A percentile compares a stretch with the other conserved stretches of the same genome.
These are phyloP conservation scores for Colletotrichum sp. DNA, from an alignment of 2,329 filamentous ascomycete genomes.

Conservation along the genomic window DNA sequence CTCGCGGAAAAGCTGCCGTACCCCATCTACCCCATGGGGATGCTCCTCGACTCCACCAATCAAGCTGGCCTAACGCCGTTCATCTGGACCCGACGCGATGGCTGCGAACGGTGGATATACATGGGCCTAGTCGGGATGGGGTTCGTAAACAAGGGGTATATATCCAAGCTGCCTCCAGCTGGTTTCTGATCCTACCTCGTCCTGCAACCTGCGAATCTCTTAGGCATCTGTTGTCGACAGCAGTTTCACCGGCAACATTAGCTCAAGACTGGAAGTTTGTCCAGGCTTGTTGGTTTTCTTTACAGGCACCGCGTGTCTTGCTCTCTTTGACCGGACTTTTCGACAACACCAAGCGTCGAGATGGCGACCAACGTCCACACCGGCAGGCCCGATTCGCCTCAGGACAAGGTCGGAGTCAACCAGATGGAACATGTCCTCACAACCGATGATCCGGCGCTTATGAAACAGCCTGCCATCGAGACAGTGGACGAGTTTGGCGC, in stretches of 20 bases:
- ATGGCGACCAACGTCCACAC: background rate
- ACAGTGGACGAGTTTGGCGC: conserved; percentile 42
- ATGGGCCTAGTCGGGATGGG: background rate
- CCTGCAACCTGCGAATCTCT: background rate
- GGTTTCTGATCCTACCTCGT: background rate
- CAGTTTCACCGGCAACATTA: background rate
- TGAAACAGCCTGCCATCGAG: conserved; percentile 19
- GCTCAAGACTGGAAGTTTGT: background rate
- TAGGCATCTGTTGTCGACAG: background rate
- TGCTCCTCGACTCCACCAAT: conserved; percentile 6
- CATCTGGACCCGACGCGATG: background rate
- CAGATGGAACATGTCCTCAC: conserved; percentile 14
- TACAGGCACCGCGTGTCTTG: background rate
- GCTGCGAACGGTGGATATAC: background rate
- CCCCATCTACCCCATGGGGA: conserved; percentile 18
- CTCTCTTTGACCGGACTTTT: background rate
- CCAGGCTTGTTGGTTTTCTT: background rate
- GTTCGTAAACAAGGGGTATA: background rate
- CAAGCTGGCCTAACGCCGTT: conserved; percentile 1
- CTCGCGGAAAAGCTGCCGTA: conserved; percentile 12
- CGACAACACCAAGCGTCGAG: background rate
- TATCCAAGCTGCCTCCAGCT: background rate
- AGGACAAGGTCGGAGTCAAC: conserved; percentile 14
- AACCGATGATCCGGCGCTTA: conserved; percentile 6
- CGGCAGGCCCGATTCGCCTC: background rate